Evolutionary conservation across 495 filamentous ascomycete species (phyloP), one percentile per base, ranked within the genome.

Genomic region (Aspergillus leporis): DNA sequence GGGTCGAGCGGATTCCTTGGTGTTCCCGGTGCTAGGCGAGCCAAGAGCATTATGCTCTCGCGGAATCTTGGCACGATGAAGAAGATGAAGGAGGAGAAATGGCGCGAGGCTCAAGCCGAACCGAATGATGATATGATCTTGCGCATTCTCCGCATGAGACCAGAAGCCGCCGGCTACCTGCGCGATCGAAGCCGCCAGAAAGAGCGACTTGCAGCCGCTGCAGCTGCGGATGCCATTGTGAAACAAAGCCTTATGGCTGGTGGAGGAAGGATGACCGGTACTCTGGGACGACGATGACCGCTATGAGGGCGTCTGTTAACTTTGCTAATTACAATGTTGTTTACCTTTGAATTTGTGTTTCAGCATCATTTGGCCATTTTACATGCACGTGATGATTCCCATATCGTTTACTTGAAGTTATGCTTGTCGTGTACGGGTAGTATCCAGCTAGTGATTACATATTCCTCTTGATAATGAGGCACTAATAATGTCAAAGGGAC

Each of bases 51-150:
- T 74, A 91, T 98, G 90, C 87, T 95, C 69, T 91, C 86, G 63
- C 87, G 92, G 31, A 99, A 99, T 68, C 76, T 99, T 32, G 93
- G 94, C 40, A 98, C 95, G 12, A 98, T 99, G 92, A 86, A 82
- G 66, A 90, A 93, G 67, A 90, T 89, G 46, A 99, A 99, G 66
- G 91, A 94, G 69, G 93, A 96, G 73, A 97, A 96, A 74, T 82
- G 94, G 53, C 91, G 90, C 61, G 93, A 97, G 68, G 90, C 90
- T 13, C 94, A 99, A 70, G 93, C 95, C 4, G 95, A 98, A 63
- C 93, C 95, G 8, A 96, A 89, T 69, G 94, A 99, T 70, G 94
- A 99, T 70, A 97, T 98, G 90, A 98, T 99, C 60, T 74, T 99
- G 40, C 84, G 94, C 14, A 98, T 99, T 60, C 72, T 99, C 62